Percentiles rank a stretch among this genome's conserved stretches.
Conservation (phyloP, 1,284 basidiomycete genomes). For the Malassezia nana region DNA sequence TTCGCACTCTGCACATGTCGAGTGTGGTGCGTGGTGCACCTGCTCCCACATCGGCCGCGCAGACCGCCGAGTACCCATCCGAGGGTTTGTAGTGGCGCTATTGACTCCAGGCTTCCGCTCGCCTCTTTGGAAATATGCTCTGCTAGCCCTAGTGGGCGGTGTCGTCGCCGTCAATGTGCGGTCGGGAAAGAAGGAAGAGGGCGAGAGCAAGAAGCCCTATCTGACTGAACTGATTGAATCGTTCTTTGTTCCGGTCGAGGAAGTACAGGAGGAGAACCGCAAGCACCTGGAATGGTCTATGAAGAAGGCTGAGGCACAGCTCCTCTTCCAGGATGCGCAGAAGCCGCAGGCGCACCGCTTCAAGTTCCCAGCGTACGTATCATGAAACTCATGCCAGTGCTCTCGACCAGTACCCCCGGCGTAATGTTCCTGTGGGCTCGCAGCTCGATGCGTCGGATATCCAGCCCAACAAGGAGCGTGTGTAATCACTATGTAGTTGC, state of each 20-base stretch:
- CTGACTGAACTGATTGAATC: conserved; percentile 8
- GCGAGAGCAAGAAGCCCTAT: background rate
- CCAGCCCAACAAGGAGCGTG: conserved; percentile 14
- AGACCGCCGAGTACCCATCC: conserved; percentile 15
- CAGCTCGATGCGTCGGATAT: conserved; percentile 9
- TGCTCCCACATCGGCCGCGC: conserved; percentile 12
- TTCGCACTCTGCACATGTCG: conserved; percentile 11
- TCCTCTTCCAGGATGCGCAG: conserved; percentile 17
- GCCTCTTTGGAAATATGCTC: conserved; percentile 5
- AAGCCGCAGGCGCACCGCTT: conserved; percentile 14
- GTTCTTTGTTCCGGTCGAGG: background rate
- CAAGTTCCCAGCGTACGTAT: conserved; percentile 12
- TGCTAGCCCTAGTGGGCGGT: conserved; percentile 1
- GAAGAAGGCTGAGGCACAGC: conserved; percentile 15
- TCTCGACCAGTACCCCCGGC: conserved; percentile 16
- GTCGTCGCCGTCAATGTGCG: background rate
- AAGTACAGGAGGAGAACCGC: conserved; percentile 9
- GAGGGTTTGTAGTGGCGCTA: conserved; percentile 7
- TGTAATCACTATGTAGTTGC: conserved; percentile 2
- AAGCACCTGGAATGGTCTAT: conserved; percentile 14
- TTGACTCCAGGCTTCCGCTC: conserved; percentile 15
- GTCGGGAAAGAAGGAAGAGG: background rate
- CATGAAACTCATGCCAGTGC: conserved; percentile 7
- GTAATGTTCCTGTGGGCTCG: conserved; percentile 10
- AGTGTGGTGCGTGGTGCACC: conserved; percentile 4